Conservation (phyloP, 257 asterid genomes). For the Fraxinus quadrangulata region DNA sequence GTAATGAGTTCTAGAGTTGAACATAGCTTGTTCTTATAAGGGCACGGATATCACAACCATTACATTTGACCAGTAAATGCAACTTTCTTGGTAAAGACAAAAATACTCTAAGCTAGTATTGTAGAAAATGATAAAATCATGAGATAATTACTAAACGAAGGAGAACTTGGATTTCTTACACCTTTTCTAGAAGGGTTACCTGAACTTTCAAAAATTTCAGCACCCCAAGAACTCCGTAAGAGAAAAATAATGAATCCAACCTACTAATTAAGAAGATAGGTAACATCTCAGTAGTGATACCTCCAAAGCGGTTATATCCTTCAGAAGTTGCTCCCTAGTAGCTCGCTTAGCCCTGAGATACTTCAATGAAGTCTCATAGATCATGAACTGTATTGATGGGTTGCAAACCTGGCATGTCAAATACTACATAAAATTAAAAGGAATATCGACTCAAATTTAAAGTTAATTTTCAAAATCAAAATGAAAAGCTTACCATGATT, state of each 20-base stretch:
- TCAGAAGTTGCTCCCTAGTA: constrained; percentile 44
- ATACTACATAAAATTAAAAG: constrained; percentile 27
- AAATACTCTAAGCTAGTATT: constrained; percentile 1
- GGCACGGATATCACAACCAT: not conserved
- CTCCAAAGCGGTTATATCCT: constrained; percentile 65
- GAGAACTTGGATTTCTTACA: constrained; percentile 7
- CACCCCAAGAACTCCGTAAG: not conserved
- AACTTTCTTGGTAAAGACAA: constrained; percentile 18
- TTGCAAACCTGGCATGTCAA: constrained; percentile 70
- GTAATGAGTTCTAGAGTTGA: constrained; percentile 8
- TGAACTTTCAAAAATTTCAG: not conserved
- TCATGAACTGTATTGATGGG: constrained; percentile 98
- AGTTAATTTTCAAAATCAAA: constrained; percentile 16
- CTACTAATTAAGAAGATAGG: constrained; percentile 17
- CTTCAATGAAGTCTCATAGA: constrained; percentile 76
- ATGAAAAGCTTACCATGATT: constrained; percentile 63
- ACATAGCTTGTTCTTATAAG: not conserved
- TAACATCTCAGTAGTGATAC: constrained; percentile 35
- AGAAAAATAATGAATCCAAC: constrained; percentile 10
- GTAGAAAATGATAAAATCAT: constrained; percentile 14
- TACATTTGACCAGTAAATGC: constrained; percentile 5
- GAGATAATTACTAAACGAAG: constrained; percentile 10
- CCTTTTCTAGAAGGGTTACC: constrained; percentile 6
- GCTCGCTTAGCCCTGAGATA: constrained; percentile 67
- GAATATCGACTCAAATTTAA: constrained; percentile 16